Evolutionary conservation across 768 basidiomycete genomes (phyloP).

Genomic region (Lentinus tigrinus): DNA sequence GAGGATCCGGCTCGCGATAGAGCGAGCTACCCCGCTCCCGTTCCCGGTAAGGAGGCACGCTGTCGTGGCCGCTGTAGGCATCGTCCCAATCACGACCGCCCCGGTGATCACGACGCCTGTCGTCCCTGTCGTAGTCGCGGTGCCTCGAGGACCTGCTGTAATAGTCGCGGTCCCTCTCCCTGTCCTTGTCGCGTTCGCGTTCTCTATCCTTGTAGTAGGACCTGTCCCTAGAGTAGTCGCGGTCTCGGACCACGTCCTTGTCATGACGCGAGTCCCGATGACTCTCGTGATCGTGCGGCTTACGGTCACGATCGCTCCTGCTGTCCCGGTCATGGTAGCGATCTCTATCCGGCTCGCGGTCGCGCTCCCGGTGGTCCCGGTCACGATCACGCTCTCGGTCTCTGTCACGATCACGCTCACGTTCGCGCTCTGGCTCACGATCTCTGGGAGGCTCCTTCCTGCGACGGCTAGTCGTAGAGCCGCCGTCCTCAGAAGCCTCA

Average conservation of each 20-base stretch:
- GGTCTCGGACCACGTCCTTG: conserved; percentile 31
- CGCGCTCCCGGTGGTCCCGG: conserved; percentile 38
- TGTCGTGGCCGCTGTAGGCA: conserved; percentile 36
- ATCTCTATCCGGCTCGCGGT: conserved; percentile 30
- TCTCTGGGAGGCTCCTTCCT: conserved; percentile 66
- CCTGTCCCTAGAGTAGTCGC: conserved; percentile 39
- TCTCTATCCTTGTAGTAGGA: conserved; percentile 30
- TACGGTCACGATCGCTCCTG: conserved; percentile 27
- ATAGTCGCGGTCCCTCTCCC: conserved; percentile 34
- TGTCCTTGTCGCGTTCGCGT: conserved; percentile 23
- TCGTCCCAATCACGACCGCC: conserved; percentile 49
- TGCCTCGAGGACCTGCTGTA: conserved; percentile 44
- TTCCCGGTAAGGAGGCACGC: conserved; percentile 34
- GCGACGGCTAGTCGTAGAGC: conserved; percentile 73
- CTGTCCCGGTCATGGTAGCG: conserved; percentile 44
- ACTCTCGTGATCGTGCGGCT: conserved; percentile 43
- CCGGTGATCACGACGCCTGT: conserved; percentile 44
- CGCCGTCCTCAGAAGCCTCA: conserved; percentile 76
- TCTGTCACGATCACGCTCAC: conserved; percentile 25
- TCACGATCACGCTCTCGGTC: conserved; percentile 32
- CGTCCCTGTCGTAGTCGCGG: conserved; percentile 58
- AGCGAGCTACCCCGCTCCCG: conserved; percentile 52
- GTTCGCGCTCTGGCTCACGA: conserved; percentile 36
- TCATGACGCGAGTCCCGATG: conserved; percentile 36
- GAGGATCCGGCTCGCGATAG: conserved; percentile 31